Base-by-base conservation (phyloP, 345 rosid genomes). In the Dimocarpus longan region DNA sequence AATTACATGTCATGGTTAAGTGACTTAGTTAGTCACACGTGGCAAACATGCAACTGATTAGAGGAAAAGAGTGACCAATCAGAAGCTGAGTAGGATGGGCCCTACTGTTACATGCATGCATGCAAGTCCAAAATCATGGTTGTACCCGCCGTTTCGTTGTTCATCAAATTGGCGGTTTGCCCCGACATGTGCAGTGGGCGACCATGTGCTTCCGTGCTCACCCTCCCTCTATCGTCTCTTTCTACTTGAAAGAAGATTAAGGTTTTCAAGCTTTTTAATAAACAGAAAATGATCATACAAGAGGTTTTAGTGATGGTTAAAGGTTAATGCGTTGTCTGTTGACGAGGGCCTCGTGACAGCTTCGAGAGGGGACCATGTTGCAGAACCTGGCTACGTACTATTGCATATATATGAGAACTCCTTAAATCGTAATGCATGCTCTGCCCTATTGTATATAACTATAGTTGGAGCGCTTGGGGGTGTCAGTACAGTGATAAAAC, bases 21-120 rank as follows among this genome's bases (percentile, higher is more conserved):
- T 39, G 18, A 32, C 8, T 65, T 32, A 7, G 46, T 42, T 3
- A 8, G 6, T 19, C 10, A 71, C 79, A 79, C 81, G 85, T 74
- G 87, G 79, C 85, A 73, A 39, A 66, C 87, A 85, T 85, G 85
- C 87, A 82, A 85, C 78, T 77, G 66, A 52, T 32, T 21, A 28
- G 12, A 5, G 63, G 43, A 50, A 12, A 57, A 10, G 65, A 72
- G 44, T 15, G 75, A 60, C 63, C 63, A 70, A 65, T 82, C 43
- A 79, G 46, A 63, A 21, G 3, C 37, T 32, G 22, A 50, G 28
- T 56, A 28, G 26, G 77, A 3, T 32, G 37, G 56, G 52, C 19
- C 44, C 37, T 40, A 43, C n/a, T 19, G 18, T 4, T 15, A 57
- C 16, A 54, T 15, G 76, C 71, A 78, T 26, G 68, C 21, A 42